Percentiles rank a stretch among this genome's conserved stretches.
Evolutionary conservation across 2,329 filamentous ascomycete genomes (phyloP).

Genomic region (Sclerotiophoma versabilis): DNA sequence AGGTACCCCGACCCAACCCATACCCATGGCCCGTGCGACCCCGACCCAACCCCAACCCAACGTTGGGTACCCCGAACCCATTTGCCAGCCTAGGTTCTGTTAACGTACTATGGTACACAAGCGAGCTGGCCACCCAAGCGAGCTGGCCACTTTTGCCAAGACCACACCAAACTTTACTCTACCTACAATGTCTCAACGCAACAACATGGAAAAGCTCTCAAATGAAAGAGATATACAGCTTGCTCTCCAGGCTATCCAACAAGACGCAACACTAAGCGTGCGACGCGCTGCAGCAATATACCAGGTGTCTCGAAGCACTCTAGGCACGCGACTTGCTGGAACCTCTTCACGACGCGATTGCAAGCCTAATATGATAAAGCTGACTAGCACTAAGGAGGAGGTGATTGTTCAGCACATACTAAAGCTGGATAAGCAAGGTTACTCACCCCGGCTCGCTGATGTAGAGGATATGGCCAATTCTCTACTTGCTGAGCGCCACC

Average conservation of each 20-base stretch:
- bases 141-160: not conserved
- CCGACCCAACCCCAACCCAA: too few species aligned
- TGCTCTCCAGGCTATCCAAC: constrained; percentile 4
- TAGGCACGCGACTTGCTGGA: not conserved
- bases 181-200: not conserved
- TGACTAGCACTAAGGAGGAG: not conserved
- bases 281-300: constrained; percentile 8
- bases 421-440: not conserved
- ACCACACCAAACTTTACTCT: not conserved
- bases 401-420: not conserved
- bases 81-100: too few species aligned
- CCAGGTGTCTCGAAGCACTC: not conserved
- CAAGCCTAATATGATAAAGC: not conserved
- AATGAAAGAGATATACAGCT: not conserved
- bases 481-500: not conserved
- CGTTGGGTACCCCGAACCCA: too few species aligned
- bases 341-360: not conserved
- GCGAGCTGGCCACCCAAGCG: too few species aligned
- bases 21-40: too few species aligned
- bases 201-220: constrained; percentile 18
- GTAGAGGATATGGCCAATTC: not conserved
- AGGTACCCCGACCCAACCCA: too few species aligned
- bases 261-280: not conserved
- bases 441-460: not conserved
- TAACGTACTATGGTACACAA: too few species aligned